Conservation (phyloP, 2,329 filamentous ascomycete genomes). For the Coniella vitis region DNA sequence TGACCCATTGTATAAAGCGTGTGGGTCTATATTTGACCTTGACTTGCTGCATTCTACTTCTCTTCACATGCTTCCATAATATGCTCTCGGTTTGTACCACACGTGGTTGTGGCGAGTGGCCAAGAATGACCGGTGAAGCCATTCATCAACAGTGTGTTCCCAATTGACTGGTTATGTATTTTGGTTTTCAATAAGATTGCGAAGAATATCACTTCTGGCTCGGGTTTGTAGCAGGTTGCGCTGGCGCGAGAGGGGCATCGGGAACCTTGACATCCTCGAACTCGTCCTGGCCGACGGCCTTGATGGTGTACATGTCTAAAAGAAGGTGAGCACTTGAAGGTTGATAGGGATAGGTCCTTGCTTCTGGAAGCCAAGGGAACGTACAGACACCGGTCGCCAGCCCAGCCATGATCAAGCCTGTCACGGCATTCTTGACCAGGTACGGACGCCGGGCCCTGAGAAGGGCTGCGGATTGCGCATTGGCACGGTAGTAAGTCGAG, state of each 20-base stretch:
- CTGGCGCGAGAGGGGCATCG: conserved; percentile 46
- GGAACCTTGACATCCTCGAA: conserved; percentile 94
- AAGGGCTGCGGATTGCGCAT: conserved; percentile 79
- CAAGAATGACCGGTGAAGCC: too few relatives aligned
- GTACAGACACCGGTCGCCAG: conserved; percentile 84
- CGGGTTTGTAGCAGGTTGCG: conserved; percentile 13
- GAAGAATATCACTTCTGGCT: conserved; percentile 23
- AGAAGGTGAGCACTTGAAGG: neutral
- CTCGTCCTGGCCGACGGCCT: conserved; percentile 87
- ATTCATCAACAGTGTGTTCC: too few relatives aligned
- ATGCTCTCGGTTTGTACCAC: too few relatives aligned
- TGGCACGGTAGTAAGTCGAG: conserved; percentile 80
- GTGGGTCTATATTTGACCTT: too few relatives aligned
- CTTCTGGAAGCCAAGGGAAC: conserved; percentile 30
- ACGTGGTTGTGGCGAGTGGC: too few relatives aligned
- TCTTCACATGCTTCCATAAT: too few relatives aligned
- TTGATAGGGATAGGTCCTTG: neutral
- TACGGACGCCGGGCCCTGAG: conserved; percentile 89
- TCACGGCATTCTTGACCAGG: conserved; percentile 79
- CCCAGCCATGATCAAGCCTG: conserved; percentile 66
- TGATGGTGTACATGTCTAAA: conserved; percentile 58
- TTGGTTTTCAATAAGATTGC: too few relatives aligned
- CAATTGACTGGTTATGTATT: too few relatives aligned
- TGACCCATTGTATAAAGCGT: too few relatives aligned
- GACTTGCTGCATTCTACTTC: too few relatives aligned